phyloP scores from a whole-genome alignment of 495 filamentous ascomycete species.

The Hypoxylon fuscum region DNA sequence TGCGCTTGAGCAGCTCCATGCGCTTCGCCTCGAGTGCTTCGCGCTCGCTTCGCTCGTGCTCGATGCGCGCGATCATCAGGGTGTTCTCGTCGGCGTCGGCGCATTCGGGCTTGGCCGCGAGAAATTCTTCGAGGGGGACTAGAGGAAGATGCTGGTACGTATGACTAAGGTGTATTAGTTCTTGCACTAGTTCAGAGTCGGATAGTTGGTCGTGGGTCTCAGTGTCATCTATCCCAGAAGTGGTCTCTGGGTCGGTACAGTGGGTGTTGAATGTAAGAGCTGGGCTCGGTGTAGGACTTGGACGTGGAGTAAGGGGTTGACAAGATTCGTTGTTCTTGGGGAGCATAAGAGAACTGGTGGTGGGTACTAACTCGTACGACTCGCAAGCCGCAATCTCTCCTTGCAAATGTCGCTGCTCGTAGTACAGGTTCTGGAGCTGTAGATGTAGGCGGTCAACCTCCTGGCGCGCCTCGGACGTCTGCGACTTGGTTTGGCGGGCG shows the following conservation, averaged over 20 bases:
- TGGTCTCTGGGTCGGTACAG: not conserved
- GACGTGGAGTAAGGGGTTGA: not conserved
- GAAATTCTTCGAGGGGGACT: constrained; percentile 83
- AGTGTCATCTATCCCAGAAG: not conserved
- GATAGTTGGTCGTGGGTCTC: constrained; percentile 5
- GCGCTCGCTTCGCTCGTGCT: constrained; percentile 86
- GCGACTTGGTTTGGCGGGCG: constrained; percentile 85
- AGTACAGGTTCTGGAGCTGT: constrained; percentile 94
- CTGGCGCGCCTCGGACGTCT: constrained; percentile 85
- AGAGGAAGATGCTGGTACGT: constrained; percentile 86
- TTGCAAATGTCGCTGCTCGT: constrained; percentile 89
- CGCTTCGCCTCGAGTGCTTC: constrained; percentile 87
- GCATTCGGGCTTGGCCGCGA: constrained; percentile 79
- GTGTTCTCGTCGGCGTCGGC: constrained; percentile 73
- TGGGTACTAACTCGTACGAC: constrained; percentile 80
- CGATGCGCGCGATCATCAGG: constrained; percentile 90
- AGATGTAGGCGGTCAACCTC: constrained; percentile 93
- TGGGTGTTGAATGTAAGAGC: not conserved
- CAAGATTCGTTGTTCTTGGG: not conserved
- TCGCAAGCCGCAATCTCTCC: constrained; percentile 93
- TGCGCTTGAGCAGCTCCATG: constrained; percentile 85
- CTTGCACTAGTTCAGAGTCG: constrained; percentile 25
- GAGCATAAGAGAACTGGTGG: not conserved
- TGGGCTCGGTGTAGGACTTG: constrained; percentile 3
- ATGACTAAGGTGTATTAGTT: constrained; percentile 66